Evolutionary conservation across 345 rosid species (phyloP).

Genomic region (Excoecaria agallocha): DNA sequence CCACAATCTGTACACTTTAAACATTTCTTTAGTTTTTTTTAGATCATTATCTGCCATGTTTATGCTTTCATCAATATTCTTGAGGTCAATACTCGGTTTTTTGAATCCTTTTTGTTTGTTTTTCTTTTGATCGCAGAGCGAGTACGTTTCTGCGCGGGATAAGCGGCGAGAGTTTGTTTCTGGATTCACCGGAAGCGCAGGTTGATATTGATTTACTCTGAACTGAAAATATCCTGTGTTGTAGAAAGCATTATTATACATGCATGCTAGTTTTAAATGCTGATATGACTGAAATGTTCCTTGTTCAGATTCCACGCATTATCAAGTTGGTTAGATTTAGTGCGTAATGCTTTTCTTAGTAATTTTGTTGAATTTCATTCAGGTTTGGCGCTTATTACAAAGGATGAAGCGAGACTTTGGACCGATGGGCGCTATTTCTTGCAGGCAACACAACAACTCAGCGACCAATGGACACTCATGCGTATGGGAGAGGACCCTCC

Average conservation of each 20-base stretch:
- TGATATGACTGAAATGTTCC: neutral
- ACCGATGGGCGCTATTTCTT: slow-evolving; percentile 92
- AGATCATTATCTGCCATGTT: neutral
- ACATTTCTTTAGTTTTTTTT: neutral
- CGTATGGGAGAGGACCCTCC: slow-evolving; percentile 89
- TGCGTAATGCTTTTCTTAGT: neutral
- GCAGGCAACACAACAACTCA: slow-evolving; percentile 82
- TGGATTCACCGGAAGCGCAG: slow-evolving; percentile 92
- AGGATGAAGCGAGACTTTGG: slow-evolving; percentile 75
- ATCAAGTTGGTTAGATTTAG: neutral
- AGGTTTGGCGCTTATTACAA: slow-evolving; percentile 85
- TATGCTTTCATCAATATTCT: neutral
- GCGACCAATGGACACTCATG: slow-evolving; percentile 82
- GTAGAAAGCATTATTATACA: neutral
- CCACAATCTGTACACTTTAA: neutral
- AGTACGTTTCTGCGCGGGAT: slow-evolving; percentile 84
- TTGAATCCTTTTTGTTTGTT: neutral
- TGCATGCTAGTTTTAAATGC: neutral
- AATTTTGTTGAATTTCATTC: slow-evolving; percentile 18
- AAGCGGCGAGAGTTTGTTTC: slow-evolving; percentile 87
- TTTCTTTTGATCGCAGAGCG: slow-evolving; percentile 48
- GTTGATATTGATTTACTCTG: slow-evolving; percentile 27
- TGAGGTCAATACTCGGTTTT: neutral
- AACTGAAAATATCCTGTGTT: neutral
- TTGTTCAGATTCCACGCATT: neutral